These are phyloP conservation scores for Fusarium cyanostomum DNA, from an alignment of 2,329 filamentous ascomycete species.

Conservation along the genomic window DNA sequence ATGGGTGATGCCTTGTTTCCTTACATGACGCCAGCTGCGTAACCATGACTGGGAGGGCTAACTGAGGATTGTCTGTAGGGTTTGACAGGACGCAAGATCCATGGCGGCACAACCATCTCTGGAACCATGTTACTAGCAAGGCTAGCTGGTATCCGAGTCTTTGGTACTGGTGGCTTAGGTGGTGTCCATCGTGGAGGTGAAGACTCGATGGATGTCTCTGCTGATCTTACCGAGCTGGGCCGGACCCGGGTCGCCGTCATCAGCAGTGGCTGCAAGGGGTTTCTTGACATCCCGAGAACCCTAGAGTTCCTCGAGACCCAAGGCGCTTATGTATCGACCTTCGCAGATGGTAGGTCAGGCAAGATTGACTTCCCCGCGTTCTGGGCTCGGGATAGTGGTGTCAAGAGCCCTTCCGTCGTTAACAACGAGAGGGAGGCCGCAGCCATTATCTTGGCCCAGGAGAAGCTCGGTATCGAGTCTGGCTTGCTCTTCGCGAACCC, in stretches of 20 bases:
- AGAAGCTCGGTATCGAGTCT: conserved; percentile 74
- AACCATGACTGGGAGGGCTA: conserved; percentile 3
- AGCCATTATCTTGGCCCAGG: conserved; percentile 85
- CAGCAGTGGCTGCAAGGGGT: conserved; percentile 93
- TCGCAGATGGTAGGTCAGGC: conserved; percentile 80
- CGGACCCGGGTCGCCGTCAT: conserved; percentile 89
- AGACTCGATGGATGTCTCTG: conserved; percentile 89
- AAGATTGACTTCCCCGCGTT: conserved; percentile 90
- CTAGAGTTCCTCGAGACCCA: conserved; percentile 79
- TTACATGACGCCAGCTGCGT: too few species aligned
- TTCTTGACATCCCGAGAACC: conserved; percentile 90
- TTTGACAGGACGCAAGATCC: conserved; percentile 65
- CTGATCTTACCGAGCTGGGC: conserved; percentile 93
- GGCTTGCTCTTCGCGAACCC: conserved; percentile 92
- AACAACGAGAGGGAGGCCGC: conserved; percentile 83
- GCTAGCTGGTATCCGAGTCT: conserved; percentile 87
- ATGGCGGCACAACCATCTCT: conserved; percentile 92
- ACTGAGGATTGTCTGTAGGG: conserved; percentile 24
- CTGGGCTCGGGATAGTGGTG: conserved; percentile 87
- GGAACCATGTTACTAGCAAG: conserved; percentile 92
- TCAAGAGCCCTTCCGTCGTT: conserved; percentile 80
- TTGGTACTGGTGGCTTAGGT: conserved; percentile 93
- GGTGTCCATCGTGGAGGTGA: conserved; percentile 93
- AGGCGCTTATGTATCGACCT: conserved; percentile 86
- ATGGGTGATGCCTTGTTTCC: too few species aligned